phyloP scores from a whole-genome alignment of 768 basidiomycete species.

The Omphalotus guepiniiformis region DNA sequence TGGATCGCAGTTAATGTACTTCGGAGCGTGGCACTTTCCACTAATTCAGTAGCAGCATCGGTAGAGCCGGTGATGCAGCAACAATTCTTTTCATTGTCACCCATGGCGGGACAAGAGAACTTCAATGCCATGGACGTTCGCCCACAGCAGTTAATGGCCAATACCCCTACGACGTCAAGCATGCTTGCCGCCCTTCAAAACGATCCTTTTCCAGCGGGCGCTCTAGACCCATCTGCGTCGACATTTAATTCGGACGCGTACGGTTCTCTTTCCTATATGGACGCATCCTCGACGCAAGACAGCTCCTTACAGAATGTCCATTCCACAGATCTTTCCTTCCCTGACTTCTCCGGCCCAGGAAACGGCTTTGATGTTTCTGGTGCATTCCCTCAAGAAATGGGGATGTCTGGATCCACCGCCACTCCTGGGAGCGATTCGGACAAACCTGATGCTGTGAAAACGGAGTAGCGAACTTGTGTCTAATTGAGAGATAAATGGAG shows the following conservation, averaged over 20 bases:
- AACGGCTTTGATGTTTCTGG: slow-evolving; percentile 66
- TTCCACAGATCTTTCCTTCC: slow-evolving; percentile 61
- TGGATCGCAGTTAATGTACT: slow-evolving; percentile 91
- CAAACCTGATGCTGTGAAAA: slow-evolving; percentile 62
- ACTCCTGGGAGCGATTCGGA: slow-evolving; percentile 56
- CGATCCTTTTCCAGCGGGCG: slow-evolving; percentile 61
- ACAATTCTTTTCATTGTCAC: slow-evolving; percentile 80
- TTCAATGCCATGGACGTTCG: slow-evolving; percentile 65
- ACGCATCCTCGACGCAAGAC: slow-evolving; percentile 60
- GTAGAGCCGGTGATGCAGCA: slow-evolving; percentile 92
- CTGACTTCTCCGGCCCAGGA: slow-evolving; percentile 61
- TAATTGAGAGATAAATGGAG: slow-evolving; percentile 14
- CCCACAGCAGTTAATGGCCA: slow-evolving; percentile 60
- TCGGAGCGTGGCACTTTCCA: slow-evolving; percentile 81
- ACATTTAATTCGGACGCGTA: slow-evolving; percentile 68
- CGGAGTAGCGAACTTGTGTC: slow-evolving; percentile 44
- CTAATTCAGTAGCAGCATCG: slow-evolving; percentile 87
- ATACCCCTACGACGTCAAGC: slow-evolving; percentile 85
- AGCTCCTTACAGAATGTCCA: slow-evolving; percentile 58
- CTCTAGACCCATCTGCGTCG: slow-evolving; percentile 60
- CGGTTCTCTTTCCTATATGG: slow-evolving; percentile 72
- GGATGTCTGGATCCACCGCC: slow-evolving; percentile 47
- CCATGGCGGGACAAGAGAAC: slow-evolving; percentile 85
- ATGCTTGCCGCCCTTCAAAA: slow-evolving; percentile 87
- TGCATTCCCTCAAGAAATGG: slow-evolving; percentile 66